phyloP scores from a whole-genome alignment of 2,329 filamentous ascomycete species.

The Aspergillus glaucus region DNA sequence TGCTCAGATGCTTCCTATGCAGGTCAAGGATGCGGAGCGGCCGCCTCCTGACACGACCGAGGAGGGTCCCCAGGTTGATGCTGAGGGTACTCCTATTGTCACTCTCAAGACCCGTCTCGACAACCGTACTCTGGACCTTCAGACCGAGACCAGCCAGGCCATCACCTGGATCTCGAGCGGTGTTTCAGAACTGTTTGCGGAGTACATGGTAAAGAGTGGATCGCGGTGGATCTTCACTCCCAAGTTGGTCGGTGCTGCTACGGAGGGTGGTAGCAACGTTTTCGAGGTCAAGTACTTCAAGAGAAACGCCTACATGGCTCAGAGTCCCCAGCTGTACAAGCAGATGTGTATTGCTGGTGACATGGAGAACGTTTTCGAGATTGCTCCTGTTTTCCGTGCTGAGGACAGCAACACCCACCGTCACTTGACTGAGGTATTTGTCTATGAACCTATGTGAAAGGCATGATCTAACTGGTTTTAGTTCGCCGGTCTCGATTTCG shows the following conservation, averaged over 20 bases:
- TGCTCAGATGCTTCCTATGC: slow-evolving; percentile 55
- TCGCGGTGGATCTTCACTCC: slow-evolving; percentile 86
- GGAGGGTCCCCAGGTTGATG: slow-evolving; percentile 44
- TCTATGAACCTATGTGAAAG: no score
- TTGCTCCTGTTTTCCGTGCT: slow-evolving; percentile 61
- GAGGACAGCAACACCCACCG: slow-evolving; percentile 63
- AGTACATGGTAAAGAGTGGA: slow-evolving; percentile 67
- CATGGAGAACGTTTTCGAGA: slow-evolving; percentile 58
- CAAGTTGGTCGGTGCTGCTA: slow-evolving; percentile 80
- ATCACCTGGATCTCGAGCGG: slow-evolving; percentile 67
- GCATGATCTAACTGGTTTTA: slow-evolving; percentile 9
- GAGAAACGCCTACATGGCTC: slow-evolving; percentile 63
- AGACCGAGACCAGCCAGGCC: slow-evolving; percentile 83
- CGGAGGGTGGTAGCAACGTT: slow-evolving; percentile 87
- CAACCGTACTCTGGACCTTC: slow-evolving; percentile 88
- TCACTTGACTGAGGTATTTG: slow-evolving; percentile 55
- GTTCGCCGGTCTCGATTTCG: slow-evolving; percentile 49
- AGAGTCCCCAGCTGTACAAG: slow-evolving; percentile 62
- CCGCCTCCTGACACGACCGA: slow-evolving; percentile 40
- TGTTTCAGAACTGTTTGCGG: slow-evolving; percentile 64
- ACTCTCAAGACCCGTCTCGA: slow-evolving; percentile 78
- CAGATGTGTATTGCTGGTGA: slow-evolving; percentile 62
- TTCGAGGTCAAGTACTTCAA: slow-evolving; percentile 89
- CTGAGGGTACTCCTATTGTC: slow-evolving; percentile 60
- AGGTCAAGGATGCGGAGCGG: slow-evolving; percentile 48